These are phyloP conservation scores for Leccinellum rugosiceps DNA, from an alignment of 768 basidiomycete species.

Conservation along the genomic window DNA sequence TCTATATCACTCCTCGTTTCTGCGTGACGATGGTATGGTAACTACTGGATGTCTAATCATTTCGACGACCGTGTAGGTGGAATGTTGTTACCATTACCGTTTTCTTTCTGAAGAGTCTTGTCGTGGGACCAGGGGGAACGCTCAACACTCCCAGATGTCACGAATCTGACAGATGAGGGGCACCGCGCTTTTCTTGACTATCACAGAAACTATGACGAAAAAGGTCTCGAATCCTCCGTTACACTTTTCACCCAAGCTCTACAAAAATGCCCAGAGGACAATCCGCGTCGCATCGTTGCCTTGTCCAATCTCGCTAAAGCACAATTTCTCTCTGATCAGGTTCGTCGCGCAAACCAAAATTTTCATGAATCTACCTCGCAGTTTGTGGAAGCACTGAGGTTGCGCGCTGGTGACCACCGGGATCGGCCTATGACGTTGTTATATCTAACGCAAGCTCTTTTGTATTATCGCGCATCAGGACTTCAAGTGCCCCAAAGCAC, in stretches of 20 bases:
- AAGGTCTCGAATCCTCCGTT: background rate
- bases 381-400: slow-evolving; percentile 11
- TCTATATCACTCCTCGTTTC: background rate
- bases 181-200: background rate
- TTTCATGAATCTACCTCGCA: background rate
- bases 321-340: background rate
- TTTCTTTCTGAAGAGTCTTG: background rate
- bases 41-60: background rate
- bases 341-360: background rate
- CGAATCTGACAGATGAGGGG: slow-evolving; percentile 2
- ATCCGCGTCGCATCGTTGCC: background rate
- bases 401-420: slow-evolving; percentile 1
- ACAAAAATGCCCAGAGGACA: background rate
- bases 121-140: background rate
- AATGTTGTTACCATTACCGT: background rate
- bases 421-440: slow-evolving; percentile 9
- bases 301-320: slow-evolving; percentile 12
- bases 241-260: slow-evolving; percentile 5
- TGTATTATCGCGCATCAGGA: background rate
- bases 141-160: background rate
- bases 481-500: background rate
- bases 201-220: background rate
- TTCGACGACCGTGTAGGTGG: background rate
- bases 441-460: background rate
- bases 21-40: background rate